A percentile compares a stretch with the other conserved stretches of the same genome.
Evolutionary conservation across 345 rosid genomes (phyloP).

Genomic region (Eucalyptus leucophloia): DNA sequence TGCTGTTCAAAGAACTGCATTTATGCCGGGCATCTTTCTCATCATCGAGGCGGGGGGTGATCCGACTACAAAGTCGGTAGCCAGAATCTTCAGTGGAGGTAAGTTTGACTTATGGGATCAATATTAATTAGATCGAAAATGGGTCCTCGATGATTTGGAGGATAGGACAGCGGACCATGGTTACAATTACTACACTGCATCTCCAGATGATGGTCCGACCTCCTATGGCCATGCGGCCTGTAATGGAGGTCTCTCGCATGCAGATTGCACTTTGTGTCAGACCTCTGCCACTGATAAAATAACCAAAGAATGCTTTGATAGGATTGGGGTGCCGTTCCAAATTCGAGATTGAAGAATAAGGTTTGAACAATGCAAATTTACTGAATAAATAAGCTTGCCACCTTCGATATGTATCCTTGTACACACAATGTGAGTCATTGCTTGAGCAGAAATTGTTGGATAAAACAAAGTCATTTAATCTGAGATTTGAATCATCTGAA

Average conservation of each 20-base stretch:
- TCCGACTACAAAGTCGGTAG: neutral
- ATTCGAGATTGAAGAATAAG: neutral
- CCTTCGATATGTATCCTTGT: neutral
- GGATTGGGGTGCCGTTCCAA: neutral
- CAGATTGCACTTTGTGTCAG: neutral
- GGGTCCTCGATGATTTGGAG: neutral
- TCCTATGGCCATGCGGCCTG: neutral
- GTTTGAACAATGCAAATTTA: neutral
- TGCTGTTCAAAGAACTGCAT: neutral
- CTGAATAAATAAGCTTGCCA: neutral
- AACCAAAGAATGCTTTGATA: neutral
- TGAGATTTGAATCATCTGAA: neutral
- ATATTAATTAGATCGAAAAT: neutral
- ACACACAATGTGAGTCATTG: neutral
- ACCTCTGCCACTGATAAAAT: neutral
- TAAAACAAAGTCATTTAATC: neutral
- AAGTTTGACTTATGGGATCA: neutral
- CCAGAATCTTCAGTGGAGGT: neutral
- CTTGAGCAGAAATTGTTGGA: neutral
- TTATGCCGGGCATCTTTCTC: neutral
- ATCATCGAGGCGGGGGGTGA: neutral
- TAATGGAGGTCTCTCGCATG: neutral
- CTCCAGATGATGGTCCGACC: neutral
- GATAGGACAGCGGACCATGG: neutral
- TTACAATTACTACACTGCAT: neutral